phyloP scores from a whole-genome alignment of 2,329 filamentous ascomycete genomes.

The Fusarium circinatum region DNA sequence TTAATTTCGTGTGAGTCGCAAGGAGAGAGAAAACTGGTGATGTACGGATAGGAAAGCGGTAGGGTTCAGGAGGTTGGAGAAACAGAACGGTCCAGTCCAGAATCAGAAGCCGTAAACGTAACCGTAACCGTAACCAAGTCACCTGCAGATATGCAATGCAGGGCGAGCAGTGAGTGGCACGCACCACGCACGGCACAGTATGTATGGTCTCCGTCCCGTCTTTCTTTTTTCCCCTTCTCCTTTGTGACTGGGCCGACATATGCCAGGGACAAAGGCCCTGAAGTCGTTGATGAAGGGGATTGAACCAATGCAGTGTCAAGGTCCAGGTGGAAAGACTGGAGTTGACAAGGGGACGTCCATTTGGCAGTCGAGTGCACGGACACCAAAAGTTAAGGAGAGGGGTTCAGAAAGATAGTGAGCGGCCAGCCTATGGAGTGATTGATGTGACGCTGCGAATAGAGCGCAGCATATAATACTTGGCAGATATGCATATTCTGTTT shows the following conservation, averaged over 20 bases:
- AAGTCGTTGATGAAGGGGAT: conserved; percentile 28
- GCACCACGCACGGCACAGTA: not conserved
- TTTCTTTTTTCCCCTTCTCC: not conserved
- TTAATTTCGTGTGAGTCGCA: conserved; percentile 22
- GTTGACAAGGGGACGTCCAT: conserved; percentile 21
- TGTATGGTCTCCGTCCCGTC: not conserved
- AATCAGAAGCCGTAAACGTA: not conserved
- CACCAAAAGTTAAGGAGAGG: conserved; percentile 25
- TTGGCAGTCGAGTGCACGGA: conserved; percentile 31
- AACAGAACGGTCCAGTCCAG: not conserved
- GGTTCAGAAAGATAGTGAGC: not conserved
- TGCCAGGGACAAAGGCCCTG: conserved; percentile 5
- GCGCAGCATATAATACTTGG: not conserved
- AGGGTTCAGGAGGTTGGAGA: conserved; percentile 3
- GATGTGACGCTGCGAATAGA: not conserved
- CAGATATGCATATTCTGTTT: not conserved
- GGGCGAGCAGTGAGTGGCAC: not conserved
- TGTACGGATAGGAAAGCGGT: not conserved
- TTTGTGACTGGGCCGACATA: conserved; percentile 9
- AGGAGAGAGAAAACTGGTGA: conserved; percentile 13
- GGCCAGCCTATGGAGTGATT: not conserved
- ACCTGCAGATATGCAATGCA: conserved; percentile 1
- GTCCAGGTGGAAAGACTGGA: not conserved
- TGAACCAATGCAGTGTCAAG: conserved; percentile 10
- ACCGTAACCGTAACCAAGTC: not conserved